phyloP scores from a whole-genome alignment of 345 rosid species.

The Lumnitzera littorea region DNA sequence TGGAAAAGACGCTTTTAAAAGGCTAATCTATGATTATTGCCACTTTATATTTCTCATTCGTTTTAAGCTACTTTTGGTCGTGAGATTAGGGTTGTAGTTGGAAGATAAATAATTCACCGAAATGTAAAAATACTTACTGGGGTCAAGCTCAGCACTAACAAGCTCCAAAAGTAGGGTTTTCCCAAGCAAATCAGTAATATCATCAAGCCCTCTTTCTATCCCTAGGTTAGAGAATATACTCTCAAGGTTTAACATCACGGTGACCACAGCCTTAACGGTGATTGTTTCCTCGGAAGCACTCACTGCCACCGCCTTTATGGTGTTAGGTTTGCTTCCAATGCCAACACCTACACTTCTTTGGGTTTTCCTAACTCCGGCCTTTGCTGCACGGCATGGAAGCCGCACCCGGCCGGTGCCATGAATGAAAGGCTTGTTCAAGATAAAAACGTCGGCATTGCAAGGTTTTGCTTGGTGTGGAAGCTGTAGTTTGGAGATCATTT shows the following conservation, averaged over 20 bases:
- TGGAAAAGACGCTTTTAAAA: no score
- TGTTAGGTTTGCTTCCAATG: not conserved
- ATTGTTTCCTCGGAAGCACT: not conserved
- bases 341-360: not conserved
- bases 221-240: conserved; percentile 22
- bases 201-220: conserved; percentile 29
- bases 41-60: no score
- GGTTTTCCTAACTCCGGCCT: not conserved
- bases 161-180: conserved; percentile 49
- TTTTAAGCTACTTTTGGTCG: no score
- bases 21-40: no score
- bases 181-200: conserved; percentile 37
- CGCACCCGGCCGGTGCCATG: conserved; percentile 14
- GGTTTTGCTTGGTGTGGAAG: conserved; percentile 7
- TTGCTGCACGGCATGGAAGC: conserved; percentile 6
- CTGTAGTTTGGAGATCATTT: conserved; percentile 29
- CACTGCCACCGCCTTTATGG: conserved; percentile 12
- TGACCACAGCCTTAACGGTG: conserved; percentile 31
- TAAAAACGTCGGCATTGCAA: conserved; percentile 4
- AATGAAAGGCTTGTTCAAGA: conserved; percentile 21
- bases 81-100: no score
- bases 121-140: conserved; percentile 23
- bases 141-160: conserved; percentile 45
- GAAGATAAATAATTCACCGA: no score
- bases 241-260: conserved; percentile 21